Percentiles rank a stretch among this genome's conserved stretches.
Evolutionary conservation across 805 yeast species (phyloP).

Genomic region (Clavispora vitiphila): DNA sequence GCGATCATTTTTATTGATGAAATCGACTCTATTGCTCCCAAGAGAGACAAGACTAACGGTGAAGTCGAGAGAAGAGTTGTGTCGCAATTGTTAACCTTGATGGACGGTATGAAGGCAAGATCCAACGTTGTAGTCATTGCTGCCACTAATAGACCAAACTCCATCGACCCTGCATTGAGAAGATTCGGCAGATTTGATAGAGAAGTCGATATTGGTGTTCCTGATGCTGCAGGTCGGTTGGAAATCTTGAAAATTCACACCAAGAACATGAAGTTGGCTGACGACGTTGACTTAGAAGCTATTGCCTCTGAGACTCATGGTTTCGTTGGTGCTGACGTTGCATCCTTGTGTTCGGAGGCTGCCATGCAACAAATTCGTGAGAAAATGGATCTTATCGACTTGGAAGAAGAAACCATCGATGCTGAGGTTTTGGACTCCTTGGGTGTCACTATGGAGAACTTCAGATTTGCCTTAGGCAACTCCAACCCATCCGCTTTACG

Average conservation of each 20-base stretch:
- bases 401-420: slow-evolving; percentile 94
- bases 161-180: slow-evolving; percentile 81
- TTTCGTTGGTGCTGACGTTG: slow-evolving; percentile 98
- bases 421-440: slow-evolving; percentile 94
- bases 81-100: slow-evolving; percentile 90
- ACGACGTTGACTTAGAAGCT: slow-evolving; percentile 91
- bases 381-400: slow-evolving; percentile 96
- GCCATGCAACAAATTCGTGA: slow-evolving; percentile 99
- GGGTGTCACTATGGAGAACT: slow-evolving; percentile 98
- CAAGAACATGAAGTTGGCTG: slow-evolving; percentile 95
- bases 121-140: slow-evolving; percentile 97
- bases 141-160: slow-evolving; percentile 87
- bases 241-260: slow-evolving; percentile 97
- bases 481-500: slow-evolving; percentile 98
- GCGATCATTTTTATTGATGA: slow-evolving; percentile 97
- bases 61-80: slow-evolving; percentile 99
- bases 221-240: slow-evolving; percentile 97
- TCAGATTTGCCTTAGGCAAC: slow-evolving; percentile 94
- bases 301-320: slow-evolving; percentile 98
- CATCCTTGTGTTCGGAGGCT: slow-evolving; percentile 98
- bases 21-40: slow-evolving; percentile 98
- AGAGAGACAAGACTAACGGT: slow-evolving; percentile 99
- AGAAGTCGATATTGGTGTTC: slow-evolving; percentile 86
- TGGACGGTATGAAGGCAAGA: slow-evolving; percentile 99
- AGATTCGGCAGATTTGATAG: slow-evolving; percentile 84